Percentiles rank a stretch among this genome's conserved stretches.
Evolutionary conservation across 805 yeast species (phyloP).

Genomic region (Ogataea ramenticola): DNA sequence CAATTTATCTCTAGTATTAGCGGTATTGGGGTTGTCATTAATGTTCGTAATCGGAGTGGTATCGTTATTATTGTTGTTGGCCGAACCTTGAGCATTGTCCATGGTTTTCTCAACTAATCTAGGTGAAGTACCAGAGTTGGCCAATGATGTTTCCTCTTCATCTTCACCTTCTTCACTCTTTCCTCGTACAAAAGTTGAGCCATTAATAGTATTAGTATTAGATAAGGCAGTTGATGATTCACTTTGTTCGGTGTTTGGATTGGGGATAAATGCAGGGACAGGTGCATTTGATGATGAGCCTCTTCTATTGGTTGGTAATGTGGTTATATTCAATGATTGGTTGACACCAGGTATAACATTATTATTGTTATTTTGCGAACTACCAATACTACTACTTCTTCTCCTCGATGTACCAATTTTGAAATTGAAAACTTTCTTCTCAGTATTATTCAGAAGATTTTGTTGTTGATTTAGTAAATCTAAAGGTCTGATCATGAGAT

Average conservation of each 20-base stretch:
- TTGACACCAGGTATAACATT: not conserved
- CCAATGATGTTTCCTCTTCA: not conserved
- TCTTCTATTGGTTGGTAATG: slow-evolving; percentile 9
- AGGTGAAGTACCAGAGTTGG: not conserved
- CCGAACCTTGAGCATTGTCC: not conserved
- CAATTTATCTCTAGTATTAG: not conserved
- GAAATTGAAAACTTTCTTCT: slow-evolving; percentile 15
- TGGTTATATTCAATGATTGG: not conserved
- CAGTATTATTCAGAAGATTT: not conserved
- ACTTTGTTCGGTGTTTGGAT: too few species aligned
- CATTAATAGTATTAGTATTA: not conserved
- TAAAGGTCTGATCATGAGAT: slow-evolving; percentile 22
- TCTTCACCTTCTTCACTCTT: not conserved
- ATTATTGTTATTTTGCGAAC: too few species aligned
- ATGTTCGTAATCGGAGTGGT: not conserved
- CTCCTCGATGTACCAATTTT: slow-evolving; percentile 7
- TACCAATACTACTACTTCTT: slow-evolving; percentile 1
- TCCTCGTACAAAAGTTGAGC: not conserved
- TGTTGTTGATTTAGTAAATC: slow-evolving; percentile 10
- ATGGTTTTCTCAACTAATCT: too few species aligned
- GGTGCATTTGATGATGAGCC: slow-evolving; percentile 19
- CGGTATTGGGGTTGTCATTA: not conserved
- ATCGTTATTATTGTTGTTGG: not conserved
- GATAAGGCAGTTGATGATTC: not conserved
- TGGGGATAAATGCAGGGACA: slow-evolving; percentile 15